phyloP scores from a whole-genome alignment of 2,329 filamentous ascomycete species.

The Colletotrichum trifolii region DNA sequence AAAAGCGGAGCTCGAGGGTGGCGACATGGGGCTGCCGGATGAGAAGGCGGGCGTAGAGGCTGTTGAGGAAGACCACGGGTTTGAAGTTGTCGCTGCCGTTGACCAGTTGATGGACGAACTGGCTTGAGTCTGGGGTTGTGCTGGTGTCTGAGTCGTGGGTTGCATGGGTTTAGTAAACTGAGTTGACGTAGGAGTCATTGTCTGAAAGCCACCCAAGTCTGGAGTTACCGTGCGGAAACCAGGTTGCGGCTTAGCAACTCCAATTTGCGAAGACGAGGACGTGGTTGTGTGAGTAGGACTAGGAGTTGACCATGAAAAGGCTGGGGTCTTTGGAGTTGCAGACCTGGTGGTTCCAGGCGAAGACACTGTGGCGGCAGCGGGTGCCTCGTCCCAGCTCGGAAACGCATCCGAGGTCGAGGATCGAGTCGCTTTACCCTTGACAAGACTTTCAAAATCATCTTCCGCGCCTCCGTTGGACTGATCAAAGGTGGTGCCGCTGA shows the following conservation, averaged over 20 bases:
- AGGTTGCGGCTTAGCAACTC: slow-evolving; percentile 51
- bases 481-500: slow-evolving; percentile 71
- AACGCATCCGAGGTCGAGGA: slow-evolving; percentile 51
- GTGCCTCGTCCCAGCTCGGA: slow-evolving; percentile 61
- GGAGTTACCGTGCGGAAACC: slow-evolving; percentile 69
- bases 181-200: slow-evolving; percentile 68
- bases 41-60: slow-evolving; percentile 36
- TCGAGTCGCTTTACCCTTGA: slow-evolving; percentile 75
- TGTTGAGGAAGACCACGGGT: slow-evolving; percentile 59
- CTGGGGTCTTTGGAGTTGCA: slow-evolving; percentile 55
- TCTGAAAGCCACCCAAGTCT: slow-evolving; percentile 65
- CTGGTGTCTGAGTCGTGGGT: slow-evolving; percentile 46
- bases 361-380: slow-evolving; percentile 47
- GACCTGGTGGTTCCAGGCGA: slow-evolving; percentile 46
- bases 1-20: slow-evolving; percentile 46
- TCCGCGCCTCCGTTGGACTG: slow-evolving; percentile 63
- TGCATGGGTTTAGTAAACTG: slow-evolving; percentile 73
- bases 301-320: slow-evolving; percentile 75
- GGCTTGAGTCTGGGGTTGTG: slow-evolving; percentile 37
- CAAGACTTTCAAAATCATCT: slow-evolving; percentile 88
- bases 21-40: slow-evolving; percentile 27
- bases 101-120: slow-evolving; percentile 64
- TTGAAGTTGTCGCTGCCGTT: slow-evolving; percentile 53
- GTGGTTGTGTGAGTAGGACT: slow-evolving; percentile 50
- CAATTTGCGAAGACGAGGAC: slow-evolving; percentile 44